Evolutionary conservation across 345 rosid genomes (phyloP), one percentile per base, ranked within the genome.

Genomic region (Heritiera fomes): DNA sequence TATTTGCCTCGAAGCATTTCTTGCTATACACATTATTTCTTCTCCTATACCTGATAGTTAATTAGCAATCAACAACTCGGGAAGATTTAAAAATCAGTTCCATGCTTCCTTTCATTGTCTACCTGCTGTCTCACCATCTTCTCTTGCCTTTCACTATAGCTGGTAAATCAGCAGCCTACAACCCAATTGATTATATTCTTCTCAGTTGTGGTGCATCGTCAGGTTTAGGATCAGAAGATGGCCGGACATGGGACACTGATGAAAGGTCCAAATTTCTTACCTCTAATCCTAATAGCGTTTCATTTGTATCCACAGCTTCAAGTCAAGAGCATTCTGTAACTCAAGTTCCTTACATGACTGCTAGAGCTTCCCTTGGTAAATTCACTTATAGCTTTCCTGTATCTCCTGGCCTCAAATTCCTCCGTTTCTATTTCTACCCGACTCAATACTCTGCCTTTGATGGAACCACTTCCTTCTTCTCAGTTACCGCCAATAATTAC

Each of bases 351-450:
- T 84, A 75, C 47, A 2, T 11, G 11, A 75, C 78, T 3, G 82
- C 79, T 6, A 59, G 84, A 7, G 8, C 56, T 38, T 83, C 64
- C 34, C 50, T 1, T 40, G 78, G 73, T 41, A 14, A 34, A 34
- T 75, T 84, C 77, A 77, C 79, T 52, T 85, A 85, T 74, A 17
- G 52, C 15, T 79, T 84, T 49, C 83, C 80, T 0, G 81, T 84
- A 28, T 40, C 61, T 14, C 2, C 77, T 3, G 85, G 85, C 18
- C 77, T 61, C 64, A 82, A 81, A 58, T 68, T 82, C 18, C 18
- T 84, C 58, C 76, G 84, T 14, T 71, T 85, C 60, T 53, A 82
- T 71, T 79, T 85, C 71, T 67, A 71, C 49, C 82, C 77, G 0
- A 55, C n/a, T 5, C 5, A 50, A n/a, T 74, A 78, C 79, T 49